Base-by-base conservation (phyloP, 2,329 filamentous ascomycete species). In the Beauveria varroae region DNA sequence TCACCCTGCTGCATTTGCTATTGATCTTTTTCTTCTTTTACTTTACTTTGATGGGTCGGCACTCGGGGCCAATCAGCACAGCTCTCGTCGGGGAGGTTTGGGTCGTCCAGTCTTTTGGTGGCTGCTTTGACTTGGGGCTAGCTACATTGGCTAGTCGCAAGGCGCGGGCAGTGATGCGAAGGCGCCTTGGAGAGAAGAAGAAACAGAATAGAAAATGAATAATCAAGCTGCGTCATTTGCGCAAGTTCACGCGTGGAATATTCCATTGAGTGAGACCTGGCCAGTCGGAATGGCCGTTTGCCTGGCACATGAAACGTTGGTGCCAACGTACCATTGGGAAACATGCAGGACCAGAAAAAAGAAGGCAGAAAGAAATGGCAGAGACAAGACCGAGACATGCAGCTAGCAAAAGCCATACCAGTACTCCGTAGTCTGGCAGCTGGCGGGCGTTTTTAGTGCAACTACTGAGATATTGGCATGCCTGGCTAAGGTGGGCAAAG, bases 51-150 rank as follows among this genome's bases (percentile, higher is more conserved):
- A 41, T 50, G 30, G 55, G 55, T 46, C 55, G 55, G 55, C 55
- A 57, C 55, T 57, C 55, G 55, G 55, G 55, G 22, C 55, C 55
- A 50, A 57, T 57, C 44, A 57, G 55, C 30, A 34, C 26, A 18
- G 20, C 54, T 24, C 30, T 12, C 30, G 30, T 30, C 4, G 30
- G 30, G 9, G 10, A 30, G 20, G 28, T 16, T 8, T 34, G 18
- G 26, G 22, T 46, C 41, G 14, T 55, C 52, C 24, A n/a, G 40
- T 43, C 28, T 44, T 37, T 44, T 30, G 30, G 30, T 30, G 30
- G 30, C 30, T 12, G 28, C 28, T 12, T 9, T 10, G 30, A 30
- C 30, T 12, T 30, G 30, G 30, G 30, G 10, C 30, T 30, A 30
- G 34, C 51, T 26, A n/a, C 40, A 41, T 16, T 7, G 18, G 40